phyloP scores from a whole-genome alignment of 495 filamentous ascomycete species.

The Penicillium canariense region DNA sequence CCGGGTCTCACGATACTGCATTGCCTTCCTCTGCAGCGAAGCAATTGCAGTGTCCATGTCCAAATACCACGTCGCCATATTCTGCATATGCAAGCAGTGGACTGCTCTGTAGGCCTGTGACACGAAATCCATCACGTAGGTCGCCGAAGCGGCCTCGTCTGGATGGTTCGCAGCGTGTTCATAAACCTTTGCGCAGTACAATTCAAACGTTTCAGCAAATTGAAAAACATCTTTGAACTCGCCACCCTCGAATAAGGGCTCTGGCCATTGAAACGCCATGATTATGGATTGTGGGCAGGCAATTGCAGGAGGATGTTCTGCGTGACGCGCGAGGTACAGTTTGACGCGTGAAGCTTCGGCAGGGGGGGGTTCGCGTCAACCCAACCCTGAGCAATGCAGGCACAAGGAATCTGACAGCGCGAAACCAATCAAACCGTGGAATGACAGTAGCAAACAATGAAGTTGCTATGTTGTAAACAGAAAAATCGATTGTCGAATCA shows the following conservation, averaged over 20 bases:
- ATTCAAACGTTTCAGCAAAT: slow-evolving; percentile 13
- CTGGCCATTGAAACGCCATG: slow-evolving; percentile 15
- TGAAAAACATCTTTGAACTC: slow-evolving; percentile 13
- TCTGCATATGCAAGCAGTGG: slow-evolving; percentile 15
- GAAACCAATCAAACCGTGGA: neutral
- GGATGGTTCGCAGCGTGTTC: slow-evolving; percentile 8
- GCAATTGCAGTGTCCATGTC: slow-evolving; percentile 6
- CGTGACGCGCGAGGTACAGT: neutral
- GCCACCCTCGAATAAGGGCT: neutral
- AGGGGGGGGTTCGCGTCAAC: slow-evolving; percentile 7
- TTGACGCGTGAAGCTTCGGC: slow-evolving; percentile 6
- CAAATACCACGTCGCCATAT: slow-evolving; percentile 1
- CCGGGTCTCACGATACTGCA: neutral
- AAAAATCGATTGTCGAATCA: too few relatives aligned
- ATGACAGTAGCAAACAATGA: neutral
- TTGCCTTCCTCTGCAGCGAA: slow-evolving; percentile 2
- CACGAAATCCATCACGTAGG: slow-evolving; percentile 15
- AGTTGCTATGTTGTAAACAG: too few relatives aligned
- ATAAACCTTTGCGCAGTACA: slow-evolving; percentile 16
- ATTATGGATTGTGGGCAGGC: neutral
- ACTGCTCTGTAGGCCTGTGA: slow-evolving; percentile 17
- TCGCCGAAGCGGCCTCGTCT: slow-evolving; percentile 4
- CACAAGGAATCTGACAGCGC: neutral
- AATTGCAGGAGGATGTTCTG: neutral
- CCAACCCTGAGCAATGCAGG: slow-evolving; percentile 1